These are phyloP conservation scores for Parachaetomium inaequale DNA, from an alignment of 495 filamentous ascomycete genomes.

Conservation along the genomic window DNA sequence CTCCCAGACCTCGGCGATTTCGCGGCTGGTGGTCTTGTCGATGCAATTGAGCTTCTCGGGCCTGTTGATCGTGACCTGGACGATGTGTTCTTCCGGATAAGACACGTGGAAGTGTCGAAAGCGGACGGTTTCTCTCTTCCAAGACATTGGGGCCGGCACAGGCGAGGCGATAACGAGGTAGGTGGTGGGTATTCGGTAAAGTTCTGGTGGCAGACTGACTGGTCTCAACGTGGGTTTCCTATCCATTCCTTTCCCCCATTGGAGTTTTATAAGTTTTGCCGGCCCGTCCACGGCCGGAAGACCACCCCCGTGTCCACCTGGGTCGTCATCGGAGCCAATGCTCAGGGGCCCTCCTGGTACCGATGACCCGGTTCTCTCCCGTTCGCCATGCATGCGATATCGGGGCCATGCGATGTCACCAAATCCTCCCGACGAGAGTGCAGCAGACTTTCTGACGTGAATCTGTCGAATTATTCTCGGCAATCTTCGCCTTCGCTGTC, in stretches of 20 bases:
- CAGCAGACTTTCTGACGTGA: neutral
- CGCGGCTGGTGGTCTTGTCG: constrained; percentile 40
- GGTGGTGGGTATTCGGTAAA: neutral
- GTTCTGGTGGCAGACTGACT: neutral
- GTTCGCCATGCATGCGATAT: constrained; percentile 7
- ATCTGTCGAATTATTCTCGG: too few species aligned
- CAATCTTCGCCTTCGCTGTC: too few species aligned
- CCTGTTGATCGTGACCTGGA: constrained; percentile 41
- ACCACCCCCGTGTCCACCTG: neutral
- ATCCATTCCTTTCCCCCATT: neutral
- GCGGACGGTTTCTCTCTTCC: neutral
- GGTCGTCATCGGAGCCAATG: neutral
- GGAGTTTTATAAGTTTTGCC: neutral
- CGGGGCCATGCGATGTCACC: neutral
- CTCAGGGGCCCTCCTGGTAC: neutral
- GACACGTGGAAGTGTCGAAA: constrained; percentile 23
- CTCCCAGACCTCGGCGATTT: constrained; percentile 44
- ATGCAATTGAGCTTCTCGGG: constrained; percentile 50
- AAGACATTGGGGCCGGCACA: neutral
- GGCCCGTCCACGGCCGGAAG: neutral
- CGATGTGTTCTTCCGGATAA: constrained; percentile 27
- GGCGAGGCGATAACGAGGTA: neutral
- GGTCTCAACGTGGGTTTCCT: neutral
- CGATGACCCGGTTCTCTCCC: neutral
- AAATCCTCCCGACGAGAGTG: neutral